Base-by-base conservation (phyloP, 208 protist genomes). In the Porcisia deanei region DNA sequence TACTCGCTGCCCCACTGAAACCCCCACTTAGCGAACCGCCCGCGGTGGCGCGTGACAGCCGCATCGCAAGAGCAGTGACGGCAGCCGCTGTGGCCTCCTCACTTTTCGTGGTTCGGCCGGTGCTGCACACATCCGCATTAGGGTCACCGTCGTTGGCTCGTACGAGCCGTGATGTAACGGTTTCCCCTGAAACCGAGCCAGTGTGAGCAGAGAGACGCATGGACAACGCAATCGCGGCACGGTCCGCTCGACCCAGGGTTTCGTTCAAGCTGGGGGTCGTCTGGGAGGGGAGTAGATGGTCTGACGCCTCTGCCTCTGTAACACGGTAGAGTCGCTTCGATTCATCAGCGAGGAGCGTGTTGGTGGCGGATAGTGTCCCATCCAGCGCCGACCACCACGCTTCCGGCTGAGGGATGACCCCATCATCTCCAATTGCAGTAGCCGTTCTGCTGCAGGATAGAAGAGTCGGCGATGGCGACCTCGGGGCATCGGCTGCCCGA, bases 211-310 rank as follows among this genome's bases (percentile, higher is more conserved):
- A 43, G 47, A 71, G 53, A 54, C 43, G 68, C 70, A 77, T 60
- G 1, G 73, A 75, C 54, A 90, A 65, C 77, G 88, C 60, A 76
- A 91, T 87, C 22, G 81, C 81, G 1, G 87, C 87, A 1, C 87
- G 80, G 58, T 88, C 80, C 4, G 71, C 79, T 10, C 82, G 77
- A 37, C 87, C 87, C 0, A 91, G 72, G 0, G 87, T 91, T 55
- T 82, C 66, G 79, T 91, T 91, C 14, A 91, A 57, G 72, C 74
- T 88, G 10, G 76, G 60, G 4, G 57, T 52, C 47, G 47, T 20
- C 14, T 39, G 49, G 39, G 34, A 6, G 12, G 45, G 60, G 7
- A 37, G 49, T 1, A 43, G 16, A 7, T 71, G 20, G 9, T 6
- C 49, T 39, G 20, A 25, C 53, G n/a, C 45, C 8, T 53, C 30